Conservation (phyloP, 164 flowering plant species). For the Echeveria elegans region DNA sequence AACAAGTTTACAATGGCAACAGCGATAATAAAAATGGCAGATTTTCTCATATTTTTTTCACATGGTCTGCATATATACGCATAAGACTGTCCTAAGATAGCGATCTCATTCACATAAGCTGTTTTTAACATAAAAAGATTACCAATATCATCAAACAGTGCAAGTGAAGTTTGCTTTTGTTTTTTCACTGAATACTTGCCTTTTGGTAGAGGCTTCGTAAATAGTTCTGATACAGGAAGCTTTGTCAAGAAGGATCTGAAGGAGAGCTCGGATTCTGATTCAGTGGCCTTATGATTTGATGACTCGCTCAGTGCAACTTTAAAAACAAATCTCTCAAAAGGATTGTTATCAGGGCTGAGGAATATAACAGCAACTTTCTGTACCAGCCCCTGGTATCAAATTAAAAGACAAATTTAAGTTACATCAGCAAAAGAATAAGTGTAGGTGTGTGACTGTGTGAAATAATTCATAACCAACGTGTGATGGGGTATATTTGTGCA, state of each 20-base stretch:
- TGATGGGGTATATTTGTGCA: background rate
- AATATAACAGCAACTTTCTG: conserved; percentile 79
- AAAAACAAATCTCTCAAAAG: conserved; percentile 78
- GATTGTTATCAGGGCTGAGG: conserved; percentile 36
- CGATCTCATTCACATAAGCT: too few species aligned
- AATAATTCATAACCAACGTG: background rate
- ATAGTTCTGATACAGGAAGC: conserved; percentile 56
- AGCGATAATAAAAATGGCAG: background rate
- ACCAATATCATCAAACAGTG: background rate
- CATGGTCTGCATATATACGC: background rate
- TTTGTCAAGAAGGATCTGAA: conserved; percentile 75
- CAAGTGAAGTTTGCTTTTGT: background rate
- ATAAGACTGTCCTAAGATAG: too few species aligned
- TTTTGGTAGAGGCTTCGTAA: conserved; percentile 55
- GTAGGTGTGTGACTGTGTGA: background rate
- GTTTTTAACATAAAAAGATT: background rate
- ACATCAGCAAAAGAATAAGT: background rate
- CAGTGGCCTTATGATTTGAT: conserved; percentile 36
- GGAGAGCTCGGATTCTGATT: conserved; percentile 48
- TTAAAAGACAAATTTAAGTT: conserved; percentile 2
- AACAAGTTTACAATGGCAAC: background rate
- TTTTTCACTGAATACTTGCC: conserved; percentile 28
- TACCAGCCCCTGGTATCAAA: conserved; percentile 49
- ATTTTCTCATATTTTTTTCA: background rate
- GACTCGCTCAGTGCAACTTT: conserved; percentile 51